Evolutionary conservation across 768 basidiomycete species (phyloP).

Genomic region (Ephemerocybe angulata): DNA sequence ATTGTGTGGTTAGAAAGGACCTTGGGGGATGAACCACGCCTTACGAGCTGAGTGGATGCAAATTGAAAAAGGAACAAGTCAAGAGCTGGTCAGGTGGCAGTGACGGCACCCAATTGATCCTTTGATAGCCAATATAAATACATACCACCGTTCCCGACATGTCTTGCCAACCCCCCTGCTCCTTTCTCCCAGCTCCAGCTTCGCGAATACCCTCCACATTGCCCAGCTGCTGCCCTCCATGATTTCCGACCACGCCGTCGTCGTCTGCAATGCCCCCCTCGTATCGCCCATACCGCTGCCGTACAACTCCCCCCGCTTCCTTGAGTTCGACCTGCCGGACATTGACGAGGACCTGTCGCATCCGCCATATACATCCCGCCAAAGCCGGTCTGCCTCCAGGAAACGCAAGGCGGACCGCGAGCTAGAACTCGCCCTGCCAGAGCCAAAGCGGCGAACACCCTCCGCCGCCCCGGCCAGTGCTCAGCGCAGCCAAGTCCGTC

Average conservation of each 20-base stretch:
- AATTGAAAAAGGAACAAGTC: background rate
- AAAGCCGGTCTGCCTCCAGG: background rate
- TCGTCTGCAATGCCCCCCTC: slow-evolving; percentile 65
- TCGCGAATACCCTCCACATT: background rate
- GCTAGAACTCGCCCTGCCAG: background rate
- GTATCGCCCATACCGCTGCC: slow-evolving; percentile 67
- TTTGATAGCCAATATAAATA: slow-evolving; percentile 6
- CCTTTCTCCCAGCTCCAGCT: slow-evolving; percentile 11
- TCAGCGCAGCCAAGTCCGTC: background rate
- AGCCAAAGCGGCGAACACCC: background rate
- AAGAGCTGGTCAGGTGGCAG: background rate
- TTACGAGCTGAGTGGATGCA: background rate
- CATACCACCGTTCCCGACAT: slow-evolving; percentile 18
- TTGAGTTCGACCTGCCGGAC: slow-evolving; percentile 65
- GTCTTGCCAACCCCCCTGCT: slow-evolving; percentile 12
- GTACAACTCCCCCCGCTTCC: slow-evolving; percentile 65
- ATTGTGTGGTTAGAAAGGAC: background rate
- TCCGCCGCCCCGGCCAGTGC: background rate
- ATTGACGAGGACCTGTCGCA: slow-evolving; percentile 67
- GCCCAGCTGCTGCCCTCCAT: slow-evolving; percentile 10
- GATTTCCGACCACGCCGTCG: slow-evolving; percentile 29
- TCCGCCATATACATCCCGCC: slow-evolving; percentile 50
- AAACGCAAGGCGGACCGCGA: background rate
- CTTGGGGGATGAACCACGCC: background rate
- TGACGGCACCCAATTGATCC: background rate